Conservation (phyloP, 805 yeast genomes). For the Nematodospora valgi region DNA sequence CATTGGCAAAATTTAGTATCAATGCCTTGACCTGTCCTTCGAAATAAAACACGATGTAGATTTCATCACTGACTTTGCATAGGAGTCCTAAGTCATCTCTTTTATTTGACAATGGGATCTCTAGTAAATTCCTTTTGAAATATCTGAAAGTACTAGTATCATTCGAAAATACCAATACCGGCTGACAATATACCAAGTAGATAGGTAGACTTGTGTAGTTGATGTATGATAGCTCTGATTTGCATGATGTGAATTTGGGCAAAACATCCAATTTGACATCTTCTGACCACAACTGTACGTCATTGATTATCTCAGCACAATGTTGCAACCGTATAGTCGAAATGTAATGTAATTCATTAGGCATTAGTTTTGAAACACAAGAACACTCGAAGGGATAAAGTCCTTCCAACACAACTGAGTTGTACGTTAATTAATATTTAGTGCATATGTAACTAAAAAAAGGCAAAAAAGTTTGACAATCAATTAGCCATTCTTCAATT, state of each 20-base stretch:
- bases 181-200: slow-evolving; percentile 17
- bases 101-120: slow-evolving; percentile 5
- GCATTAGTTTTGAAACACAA: too few species aligned
- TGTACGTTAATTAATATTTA: too few species aligned
- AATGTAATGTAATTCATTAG: too few species aligned
- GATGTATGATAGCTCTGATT: neutral
- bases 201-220: slow-evolving; percentile 18
- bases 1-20: slow-evolving; percentile 4
- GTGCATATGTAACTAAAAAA: too few species aligned
- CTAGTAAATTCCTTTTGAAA: slow-evolving; percentile 17
- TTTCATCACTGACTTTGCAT: slow-evolving; percentile 12
- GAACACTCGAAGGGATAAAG: too few species aligned
- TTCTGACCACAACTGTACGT: slow-evolving; percentile 21
- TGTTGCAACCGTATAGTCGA: too few species aligned
- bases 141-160: slow-evolving; percentile 15
- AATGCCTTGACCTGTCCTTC: slow-evolving; percentile 4
- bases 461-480: too few species aligned
- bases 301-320: slow-evolving; percentile 10
- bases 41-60: slow-evolving; percentile 23
- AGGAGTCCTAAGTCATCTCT: slow-evolving; percentile 17
- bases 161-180: slow-evolving; percentile 21
- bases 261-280: neutral
- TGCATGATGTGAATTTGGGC: slow-evolving; percentile 1
- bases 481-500: too few species aligned
- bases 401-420: too few species aligned